Evolutionary conservation across 306 rosid species (phyloP).

Genomic region (Fagus crenata): DNA sequence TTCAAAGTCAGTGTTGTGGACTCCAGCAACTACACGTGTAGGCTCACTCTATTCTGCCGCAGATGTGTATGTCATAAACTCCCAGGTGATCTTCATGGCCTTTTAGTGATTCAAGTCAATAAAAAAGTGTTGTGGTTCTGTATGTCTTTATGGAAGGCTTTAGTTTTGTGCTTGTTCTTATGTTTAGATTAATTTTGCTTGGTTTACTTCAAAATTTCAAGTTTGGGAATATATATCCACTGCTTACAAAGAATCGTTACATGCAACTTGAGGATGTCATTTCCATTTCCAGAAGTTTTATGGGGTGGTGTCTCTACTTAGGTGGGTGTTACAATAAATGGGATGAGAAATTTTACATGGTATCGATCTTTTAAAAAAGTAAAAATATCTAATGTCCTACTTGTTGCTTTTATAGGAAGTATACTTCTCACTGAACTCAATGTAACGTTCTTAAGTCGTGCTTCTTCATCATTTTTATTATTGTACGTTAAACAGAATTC

Average conservation of each 20-base stretch:
- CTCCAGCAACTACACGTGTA: slow-evolving; percentile 72
- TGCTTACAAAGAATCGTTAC: background rate
- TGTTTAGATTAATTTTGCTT: background rate
- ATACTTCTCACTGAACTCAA: background rate
- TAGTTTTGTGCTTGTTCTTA: background rate
- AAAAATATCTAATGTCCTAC: background rate
- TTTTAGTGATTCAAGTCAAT: background rate
- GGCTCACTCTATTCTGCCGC: slow-evolving; percentile 91
- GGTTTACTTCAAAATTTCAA: background rate
- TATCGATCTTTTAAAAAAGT: background rate
- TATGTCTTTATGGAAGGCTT: background rate
- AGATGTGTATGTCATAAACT: slow-evolving; percentile 83
- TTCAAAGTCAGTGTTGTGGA: slow-evolving; percentile 84
- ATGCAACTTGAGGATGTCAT: background rate
- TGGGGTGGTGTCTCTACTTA: background rate
- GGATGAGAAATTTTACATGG: background rate
- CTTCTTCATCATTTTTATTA: background rate
- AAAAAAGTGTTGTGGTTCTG: background rate
- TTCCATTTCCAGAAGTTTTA: background rate
- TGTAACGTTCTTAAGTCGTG: background rate
- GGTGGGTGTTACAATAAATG: background rate
- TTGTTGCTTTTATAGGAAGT: background rate
- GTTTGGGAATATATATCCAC: background rate
- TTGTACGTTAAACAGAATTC: slow-evolving; percentile 1
- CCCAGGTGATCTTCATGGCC: slow-evolving; percentile 64